Conservation (phyloP, 208 protist genomes). For the Crithidia expoeki region DNA sequence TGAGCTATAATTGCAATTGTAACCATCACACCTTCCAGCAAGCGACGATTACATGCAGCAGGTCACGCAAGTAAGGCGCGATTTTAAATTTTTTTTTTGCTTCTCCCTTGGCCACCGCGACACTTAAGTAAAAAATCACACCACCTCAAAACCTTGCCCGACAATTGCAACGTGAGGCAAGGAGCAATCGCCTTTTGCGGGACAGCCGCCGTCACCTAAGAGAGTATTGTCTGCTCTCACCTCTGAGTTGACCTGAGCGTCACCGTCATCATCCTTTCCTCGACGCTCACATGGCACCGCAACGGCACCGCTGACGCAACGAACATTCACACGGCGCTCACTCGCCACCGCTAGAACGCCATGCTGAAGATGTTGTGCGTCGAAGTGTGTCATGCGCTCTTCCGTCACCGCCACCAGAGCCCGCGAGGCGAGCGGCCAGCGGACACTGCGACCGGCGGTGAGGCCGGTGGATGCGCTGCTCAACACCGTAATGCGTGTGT, state of each 20-base stretch:
- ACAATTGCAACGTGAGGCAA: slow-evolving; percentile 29
- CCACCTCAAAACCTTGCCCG: slow-evolving; percentile 46
- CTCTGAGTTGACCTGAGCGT: neutral
- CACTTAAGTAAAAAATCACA: slow-evolving; percentile 1
- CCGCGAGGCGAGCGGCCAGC: slow-evolving; percentile 29
- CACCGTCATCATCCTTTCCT: neutral
- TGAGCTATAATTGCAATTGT: too few species aligned
- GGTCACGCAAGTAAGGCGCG: too few species aligned
- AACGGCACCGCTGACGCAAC: slow-evolving; percentile 64
- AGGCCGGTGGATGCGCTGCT: slow-evolving; percentile 47
- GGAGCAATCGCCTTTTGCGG: neutral
- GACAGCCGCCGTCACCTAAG: too few species aligned
- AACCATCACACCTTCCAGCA: too few species aligned
- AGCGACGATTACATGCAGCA: too few species aligned
- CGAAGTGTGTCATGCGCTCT: slow-evolving; percentile 38
- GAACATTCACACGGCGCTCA: slow-evolving; percentile 53
- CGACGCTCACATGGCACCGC: slow-evolving; percentile 7
- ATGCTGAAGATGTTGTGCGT: slow-evolving; percentile 20
- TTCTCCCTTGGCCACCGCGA: too few species aligned
- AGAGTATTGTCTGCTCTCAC: neutral
- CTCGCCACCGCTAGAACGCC: slow-evolving; percentile 7
- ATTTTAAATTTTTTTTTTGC: too few species aligned
- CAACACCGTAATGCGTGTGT: slow-evolving; percentile 6
- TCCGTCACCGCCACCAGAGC: slow-evolving; percentile 45
- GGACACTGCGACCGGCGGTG: slow-evolving; percentile 57